Percentiles rank a stretch among this genome's conserved stretches.
phyloP scores from a whole-genome alignment of 2,329 filamentous ascomycete species.

The Fusarium agapanthi region DNA sequence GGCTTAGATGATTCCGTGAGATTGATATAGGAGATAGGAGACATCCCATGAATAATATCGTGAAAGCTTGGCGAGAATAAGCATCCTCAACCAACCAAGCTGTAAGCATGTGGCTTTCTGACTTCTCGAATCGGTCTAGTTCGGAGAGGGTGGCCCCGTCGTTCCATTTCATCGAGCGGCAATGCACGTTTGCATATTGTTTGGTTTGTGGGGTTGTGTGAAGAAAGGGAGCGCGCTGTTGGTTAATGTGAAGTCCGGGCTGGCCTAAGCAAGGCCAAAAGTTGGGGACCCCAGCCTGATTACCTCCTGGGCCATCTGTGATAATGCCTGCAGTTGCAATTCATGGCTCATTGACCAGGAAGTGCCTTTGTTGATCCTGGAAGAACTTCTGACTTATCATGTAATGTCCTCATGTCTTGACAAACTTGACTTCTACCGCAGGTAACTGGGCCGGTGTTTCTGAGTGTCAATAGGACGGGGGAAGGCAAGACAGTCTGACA shows the following conservation, averaged over 20 bases:
- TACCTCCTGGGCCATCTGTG: background rate
- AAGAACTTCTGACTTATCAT: background rate
- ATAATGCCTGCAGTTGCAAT: slow-evolving; percentile 15
- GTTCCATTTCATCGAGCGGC: slow-evolving; percentile 26
- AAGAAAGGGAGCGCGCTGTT: background rate
- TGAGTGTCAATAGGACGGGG: background rate
- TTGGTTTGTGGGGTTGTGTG: slow-evolving; percentile 30
- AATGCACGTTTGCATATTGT: slow-evolving; percentile 30
- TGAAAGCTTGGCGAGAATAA: slow-evolving; percentile 13
- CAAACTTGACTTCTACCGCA: background rate
- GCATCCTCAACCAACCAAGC: background rate
- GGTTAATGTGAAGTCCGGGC: slow-evolving; percentile 26
- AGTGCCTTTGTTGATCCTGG: background rate
- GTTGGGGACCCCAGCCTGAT: slow-evolving; percentile 27
- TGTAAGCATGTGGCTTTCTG: background rate
- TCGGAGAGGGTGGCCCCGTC: slow-evolving; percentile 13
- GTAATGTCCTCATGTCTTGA: slow-evolving; percentile 7
- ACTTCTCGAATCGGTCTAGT: slow-evolving; percentile 9
- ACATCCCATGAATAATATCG: slow-evolving; percentile 11
- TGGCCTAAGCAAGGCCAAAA: slow-evolving; percentile 15
- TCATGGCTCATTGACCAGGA: slow-evolving; percentile 6
- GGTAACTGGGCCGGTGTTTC: background rate
- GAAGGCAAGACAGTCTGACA: slow-evolving; percentile 4
- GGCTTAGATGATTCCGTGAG: background rate
- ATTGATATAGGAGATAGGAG: slow-evolving; percentile 1